These are phyloP conservation scores for Penicillium nucicola DNA, from an alignment of 495 filamentous ascomycete species.

Conservation along the genomic window DNA sequence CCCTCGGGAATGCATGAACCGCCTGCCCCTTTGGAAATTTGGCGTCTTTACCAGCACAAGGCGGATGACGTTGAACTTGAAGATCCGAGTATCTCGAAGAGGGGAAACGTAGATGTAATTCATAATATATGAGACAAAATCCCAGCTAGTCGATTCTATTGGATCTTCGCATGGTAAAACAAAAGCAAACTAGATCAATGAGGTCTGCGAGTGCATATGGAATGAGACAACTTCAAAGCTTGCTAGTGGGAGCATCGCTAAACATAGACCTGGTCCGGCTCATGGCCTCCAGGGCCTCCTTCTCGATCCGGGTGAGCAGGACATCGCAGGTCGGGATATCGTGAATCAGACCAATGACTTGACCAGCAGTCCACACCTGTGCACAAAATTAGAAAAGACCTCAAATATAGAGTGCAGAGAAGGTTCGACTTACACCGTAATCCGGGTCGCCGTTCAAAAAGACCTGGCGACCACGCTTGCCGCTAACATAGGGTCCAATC, in stretches of 20 bases:
- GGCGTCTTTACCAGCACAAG: no score
- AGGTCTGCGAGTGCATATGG: not conserved
- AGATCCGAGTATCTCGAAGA: not conserved
- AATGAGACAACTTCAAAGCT: conserved; percentile 29
- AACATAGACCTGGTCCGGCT: conserved; percentile 37
- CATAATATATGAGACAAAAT: not conserved
- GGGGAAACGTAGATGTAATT: not conserved
- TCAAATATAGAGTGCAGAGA: not conserved
- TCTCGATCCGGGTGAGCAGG: conserved; percentile 58
- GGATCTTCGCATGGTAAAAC: conserved; percentile 6
- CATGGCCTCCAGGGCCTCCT: conserved; percentile 56
- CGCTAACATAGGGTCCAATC: conserved; percentile 85
- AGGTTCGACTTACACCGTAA: conserved; percentile 65
- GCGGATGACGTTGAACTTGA: not conserved
- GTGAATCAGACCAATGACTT: conserved; percentile 68
- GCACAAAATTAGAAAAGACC: conserved; percentile 5
- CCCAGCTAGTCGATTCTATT: conserved; percentile 6
- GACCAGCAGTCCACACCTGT: conserved; percentile 70
- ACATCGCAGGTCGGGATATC: conserved; percentile 64
- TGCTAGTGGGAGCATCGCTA: conserved; percentile 33
- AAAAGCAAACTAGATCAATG: conserved; percentile 3
- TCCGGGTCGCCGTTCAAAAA: conserved; percentile 91
- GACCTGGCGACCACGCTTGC: conserved; percentile 86
- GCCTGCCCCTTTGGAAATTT: not conserved
- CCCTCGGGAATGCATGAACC: conserved; percentile 1